A percentile compares a stretch with the other conserved stretches of the same genome.
phyloP scores from a whole-genome alignment of 768 basidiomycete species.

The Lyophyllum shimeji region DNA sequence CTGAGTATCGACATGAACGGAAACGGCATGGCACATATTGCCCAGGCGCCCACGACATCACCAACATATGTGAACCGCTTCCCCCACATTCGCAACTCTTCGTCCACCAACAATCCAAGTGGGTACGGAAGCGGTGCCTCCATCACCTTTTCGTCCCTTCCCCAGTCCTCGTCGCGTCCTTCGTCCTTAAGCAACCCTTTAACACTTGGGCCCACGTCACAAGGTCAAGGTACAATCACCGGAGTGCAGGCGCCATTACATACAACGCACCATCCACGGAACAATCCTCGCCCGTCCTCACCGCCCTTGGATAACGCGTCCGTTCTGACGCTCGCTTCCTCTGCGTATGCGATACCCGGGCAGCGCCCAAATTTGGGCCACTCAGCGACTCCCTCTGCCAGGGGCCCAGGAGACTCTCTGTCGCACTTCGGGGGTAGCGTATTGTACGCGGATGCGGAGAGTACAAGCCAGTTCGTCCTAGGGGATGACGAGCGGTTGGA shows the following conservation, averaged over 20 bases:
- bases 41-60: slow-evolving; percentile 73
- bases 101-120: slow-evolving; percentile 48
- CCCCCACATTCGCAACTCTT: slow-evolving; percentile 64
- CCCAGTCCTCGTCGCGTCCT: slow-evolving; percentile 47
- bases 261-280: slow-evolving; percentile 89
- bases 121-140: slow-evolving; percentile 51
- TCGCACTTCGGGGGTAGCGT: slow-evolving; percentile 73
- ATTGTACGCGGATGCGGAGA: slow-evolving; percentile 59
- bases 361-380: slow-evolving; percentile 46
- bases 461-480: slow-evolving; percentile 63
- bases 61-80: slow-evolving; percentile 52
- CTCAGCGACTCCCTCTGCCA: slow-evolving; percentile 49
- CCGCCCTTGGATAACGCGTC: slow-evolving; percentile 93
- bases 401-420: slow-evolving; percentile 58
- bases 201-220: slow-evolving; percentile 25
- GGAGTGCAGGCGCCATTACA: slow-evolving; percentile 82
- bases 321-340: slow-evolving; percentile 89
- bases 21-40: slow-evolving; percentile 88
- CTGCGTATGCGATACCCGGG: slow-evolving; percentile 78
- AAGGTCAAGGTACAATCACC: slow-evolving; percentile 23
- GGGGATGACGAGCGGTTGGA: slow-evolving; percentile 67
- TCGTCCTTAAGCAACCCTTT: slow-evolving; percentile 34
- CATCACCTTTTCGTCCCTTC: slow-evolving; percentile 74
- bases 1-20: slow-evolving; percentile 84
- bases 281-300: slow-evolving; percentile 92